Percentiles rank a stretch among this genome's conserved stretches.
Conservation (phyloP, 2,329 filamentous ascomycete species). For the Botrytis paeoniae region DNA sequence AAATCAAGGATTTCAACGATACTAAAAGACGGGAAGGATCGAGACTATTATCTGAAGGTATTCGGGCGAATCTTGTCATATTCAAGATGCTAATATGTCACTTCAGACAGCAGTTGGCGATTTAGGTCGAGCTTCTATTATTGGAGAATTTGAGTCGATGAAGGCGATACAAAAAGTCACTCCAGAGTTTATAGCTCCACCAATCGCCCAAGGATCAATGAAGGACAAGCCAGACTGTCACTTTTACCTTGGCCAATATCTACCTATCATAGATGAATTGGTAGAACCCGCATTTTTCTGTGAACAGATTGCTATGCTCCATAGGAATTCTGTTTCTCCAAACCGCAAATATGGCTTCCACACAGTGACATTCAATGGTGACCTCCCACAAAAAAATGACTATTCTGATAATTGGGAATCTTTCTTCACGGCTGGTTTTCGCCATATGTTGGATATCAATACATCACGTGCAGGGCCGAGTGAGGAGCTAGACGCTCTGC, state of each 20-base stretch:
- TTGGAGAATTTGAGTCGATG: slow-evolving; percentile 7
- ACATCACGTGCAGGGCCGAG: slow-evolving; percentile 21
- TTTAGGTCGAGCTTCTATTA: not conserved
- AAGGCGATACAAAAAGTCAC: not conserved
- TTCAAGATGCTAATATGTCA: no score
- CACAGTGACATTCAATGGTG: not conserved
- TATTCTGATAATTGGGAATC: not conserved
- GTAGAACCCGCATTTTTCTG: not conserved
- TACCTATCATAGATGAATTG: not conserved
- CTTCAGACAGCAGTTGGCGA: not conserved
- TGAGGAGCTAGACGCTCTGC: slow-evolving; percentile 27
- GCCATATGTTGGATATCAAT: not conserved
- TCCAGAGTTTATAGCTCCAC: not conserved
- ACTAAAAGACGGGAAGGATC: not conserved
- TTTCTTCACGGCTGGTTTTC: not conserved
- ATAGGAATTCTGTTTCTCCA: not conserved
- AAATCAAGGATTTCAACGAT: not conserved
- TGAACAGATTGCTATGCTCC: not conserved
- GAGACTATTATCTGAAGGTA: not conserved
- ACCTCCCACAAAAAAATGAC: not conserved
- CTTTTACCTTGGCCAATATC: not conserved
- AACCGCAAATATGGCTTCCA: not conserved
- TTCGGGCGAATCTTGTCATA: no score
- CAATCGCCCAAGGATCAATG: not conserved
- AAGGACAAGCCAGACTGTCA: not conserved